These are phyloP conservation scores for Lotmaria passim DNA, from an alignment of 208 protist species.

Conservation along the genomic window DNA sequence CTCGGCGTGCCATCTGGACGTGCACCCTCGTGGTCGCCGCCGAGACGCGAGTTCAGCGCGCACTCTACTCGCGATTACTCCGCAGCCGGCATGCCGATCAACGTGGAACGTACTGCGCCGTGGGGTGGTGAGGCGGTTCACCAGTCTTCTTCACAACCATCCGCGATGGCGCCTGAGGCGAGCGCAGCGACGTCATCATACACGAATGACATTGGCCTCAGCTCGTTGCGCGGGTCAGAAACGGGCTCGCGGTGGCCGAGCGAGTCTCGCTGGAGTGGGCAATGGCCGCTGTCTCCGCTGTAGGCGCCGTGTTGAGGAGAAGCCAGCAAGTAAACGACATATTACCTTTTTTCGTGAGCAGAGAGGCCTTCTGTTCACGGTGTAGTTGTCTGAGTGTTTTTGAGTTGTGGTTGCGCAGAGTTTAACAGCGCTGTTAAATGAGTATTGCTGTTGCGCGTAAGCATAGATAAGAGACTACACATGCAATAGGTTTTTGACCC, in stretches of 20 bases:
- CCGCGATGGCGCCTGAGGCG: not conserved
- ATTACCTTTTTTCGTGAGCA: not conserved
- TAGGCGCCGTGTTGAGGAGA: not conserved
- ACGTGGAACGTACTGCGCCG: not conserved
- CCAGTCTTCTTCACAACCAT: not conserved
- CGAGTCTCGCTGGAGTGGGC: not conserved
- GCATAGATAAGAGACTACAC: no score
- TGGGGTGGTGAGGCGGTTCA: not conserved
- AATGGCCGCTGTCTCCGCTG: not conserved
- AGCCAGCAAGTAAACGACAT: not conserved
- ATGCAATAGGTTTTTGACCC: no score
- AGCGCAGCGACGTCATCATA: not conserved
- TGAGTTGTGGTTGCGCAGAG: no score
- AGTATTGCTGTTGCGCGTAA: no score
- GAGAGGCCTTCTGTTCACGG: not conserved
- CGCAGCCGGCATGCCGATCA: not conserved
- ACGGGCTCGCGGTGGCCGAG: not conserved
- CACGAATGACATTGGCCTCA: slow-evolving; percentile 1
- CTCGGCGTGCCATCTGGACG: not conserved
- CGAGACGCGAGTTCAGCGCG: not conserved
- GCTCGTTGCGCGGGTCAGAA: slow-evolving; percentile 7
- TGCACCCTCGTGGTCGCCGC: not conserved
- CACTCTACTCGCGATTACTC: not conserved
- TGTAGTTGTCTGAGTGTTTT: no score
- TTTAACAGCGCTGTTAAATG: no score